These are phyloP conservation scores for Metschnikowia proteae DNA, from an alignment of 805 yeast genomes.

Conservation along the genomic window DNA sequence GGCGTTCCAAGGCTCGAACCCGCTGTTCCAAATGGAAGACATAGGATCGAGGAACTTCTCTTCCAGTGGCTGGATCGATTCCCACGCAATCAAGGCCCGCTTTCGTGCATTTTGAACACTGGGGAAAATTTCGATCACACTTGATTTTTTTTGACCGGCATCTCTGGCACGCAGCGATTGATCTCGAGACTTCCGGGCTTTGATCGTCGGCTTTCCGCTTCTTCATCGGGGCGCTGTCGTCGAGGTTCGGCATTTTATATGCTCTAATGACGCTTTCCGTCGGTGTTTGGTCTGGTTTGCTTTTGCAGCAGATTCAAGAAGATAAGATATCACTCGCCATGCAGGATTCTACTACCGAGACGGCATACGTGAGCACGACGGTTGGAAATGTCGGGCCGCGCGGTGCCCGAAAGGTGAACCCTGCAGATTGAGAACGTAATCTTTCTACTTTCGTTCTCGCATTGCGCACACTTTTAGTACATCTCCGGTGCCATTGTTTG, in stretches of 20 bases:
- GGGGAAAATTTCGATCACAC: conserved; percentile 68
- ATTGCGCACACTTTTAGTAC: not conserved
- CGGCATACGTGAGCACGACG: not conserved
- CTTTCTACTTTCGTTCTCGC: not conserved
- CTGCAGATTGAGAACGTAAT: not conserved
- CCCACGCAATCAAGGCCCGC: conserved; percentile 76
- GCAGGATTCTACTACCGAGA: not conserved
- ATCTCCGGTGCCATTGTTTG: not conserved
- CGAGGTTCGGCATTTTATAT: conserved; percentile 13
- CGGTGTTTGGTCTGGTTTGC: conserved; percentile 25
- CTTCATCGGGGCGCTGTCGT: not conserved
- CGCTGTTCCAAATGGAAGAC: conserved; percentile 68
- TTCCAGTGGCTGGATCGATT: conserved; percentile 82
- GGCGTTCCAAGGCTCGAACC: conserved; percentile 51
- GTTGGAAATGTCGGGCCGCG: not conserved
- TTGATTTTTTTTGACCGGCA: conserved; percentile 66
- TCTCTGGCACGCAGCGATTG: conserved; percentile 81
- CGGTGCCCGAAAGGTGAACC: not conserved
- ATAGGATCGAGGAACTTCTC: conserved; percentile 80
- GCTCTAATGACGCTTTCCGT: conserved; percentile 24
- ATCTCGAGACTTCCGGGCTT: conserved; percentile 42
- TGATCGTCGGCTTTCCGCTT: not conserved
- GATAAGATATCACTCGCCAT: not conserved
- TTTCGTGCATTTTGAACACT: conserved; percentile 58
- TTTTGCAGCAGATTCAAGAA: conserved; percentile 30